These are phyloP conservation scores for Phanerodontia chrysosporium DNA, from an alignment of 768 basidiomycete genomes.

Conservation along the genomic window DNA sequence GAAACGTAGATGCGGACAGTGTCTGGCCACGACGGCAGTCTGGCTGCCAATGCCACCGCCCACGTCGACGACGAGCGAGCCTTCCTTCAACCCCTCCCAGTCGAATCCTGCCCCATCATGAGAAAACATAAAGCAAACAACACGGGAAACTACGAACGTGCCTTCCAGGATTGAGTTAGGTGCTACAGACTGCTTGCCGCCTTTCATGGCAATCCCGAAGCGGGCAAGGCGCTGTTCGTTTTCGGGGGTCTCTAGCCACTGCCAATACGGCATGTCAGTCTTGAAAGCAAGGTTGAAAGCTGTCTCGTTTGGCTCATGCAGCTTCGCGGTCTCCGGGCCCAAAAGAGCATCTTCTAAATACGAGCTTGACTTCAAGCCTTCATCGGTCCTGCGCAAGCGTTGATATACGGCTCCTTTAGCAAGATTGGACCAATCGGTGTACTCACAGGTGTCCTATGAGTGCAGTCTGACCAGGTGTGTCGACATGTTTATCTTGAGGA, in stretches of 20 bases:
- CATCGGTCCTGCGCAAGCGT: slow-evolving; percentile 23
- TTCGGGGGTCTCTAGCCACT: slow-evolving; percentile 9
- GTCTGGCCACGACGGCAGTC: slow-evolving; percentile 19
- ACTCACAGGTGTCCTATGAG: slow-evolving; percentile 16
- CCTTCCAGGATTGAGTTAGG: slow-evolving; percentile 5
- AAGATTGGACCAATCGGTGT: neutral
- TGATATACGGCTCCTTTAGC: no score
- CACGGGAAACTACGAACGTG: neutral
- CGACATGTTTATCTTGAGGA: slow-evolving; percentile 2
- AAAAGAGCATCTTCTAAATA: slow-evolving; percentile 18
- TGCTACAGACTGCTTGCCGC: neutral
- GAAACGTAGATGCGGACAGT: slow-evolving; percentile 20
- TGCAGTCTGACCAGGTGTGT: neutral
- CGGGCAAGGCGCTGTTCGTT: slow-evolving; percentile 7
- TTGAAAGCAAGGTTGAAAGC: slow-evolving; percentile 15
- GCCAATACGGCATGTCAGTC: neutral
- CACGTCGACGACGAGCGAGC: slow-evolving; percentile 29
- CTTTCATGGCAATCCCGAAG: neutral
- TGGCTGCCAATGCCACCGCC: slow-evolving; percentile 28
- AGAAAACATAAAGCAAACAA: no score
- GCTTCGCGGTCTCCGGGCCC: slow-evolving; percentile 19
- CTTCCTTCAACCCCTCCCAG: slow-evolving; percentile 19
- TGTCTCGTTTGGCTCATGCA: slow-evolving; percentile 13
- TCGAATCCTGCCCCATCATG: slow-evolving; percentile 19
- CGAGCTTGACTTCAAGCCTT: slow-evolving; percentile 6